These are phyloP conservation scores for Apocynum venetum DNA, from an alignment of 257 asterid species.

Conservation along the genomic window DNA sequence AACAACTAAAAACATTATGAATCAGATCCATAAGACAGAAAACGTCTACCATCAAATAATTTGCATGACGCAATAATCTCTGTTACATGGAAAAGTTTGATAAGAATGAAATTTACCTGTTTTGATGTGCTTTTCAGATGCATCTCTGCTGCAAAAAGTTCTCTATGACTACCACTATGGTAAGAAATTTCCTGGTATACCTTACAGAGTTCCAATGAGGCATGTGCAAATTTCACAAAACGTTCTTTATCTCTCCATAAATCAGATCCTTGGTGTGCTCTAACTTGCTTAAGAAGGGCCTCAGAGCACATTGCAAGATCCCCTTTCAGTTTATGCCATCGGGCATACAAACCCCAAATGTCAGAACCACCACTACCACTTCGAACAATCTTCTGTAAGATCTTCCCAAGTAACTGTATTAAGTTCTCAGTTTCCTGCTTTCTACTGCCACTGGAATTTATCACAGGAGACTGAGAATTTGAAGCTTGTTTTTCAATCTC, in stretches of 20 bases:
- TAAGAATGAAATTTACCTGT: conserved; percentile 31
- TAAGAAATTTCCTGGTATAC: conserved; percentile 59
- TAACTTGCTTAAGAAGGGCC: conserved; percentile 87
- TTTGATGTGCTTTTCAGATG: conserved; percentile 71
- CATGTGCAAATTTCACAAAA: conserved; percentile 68
- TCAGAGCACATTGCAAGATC: conserved; percentile 88
- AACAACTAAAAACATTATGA: neutral
- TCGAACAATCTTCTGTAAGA: conserved; percentile 56
- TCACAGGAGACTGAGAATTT: conserved; percentile 18
- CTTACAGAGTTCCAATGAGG: conserved; percentile 77
- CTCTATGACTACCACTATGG: conserved; percentile 42
- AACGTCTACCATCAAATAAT: neutral
- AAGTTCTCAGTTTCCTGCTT: conserved; percentile 53
- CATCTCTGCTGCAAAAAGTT: conserved; percentile 83
- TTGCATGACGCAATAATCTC: neutral
- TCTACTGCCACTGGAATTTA: conserved; percentile 17
- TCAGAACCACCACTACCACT: conserved; percentile 61
- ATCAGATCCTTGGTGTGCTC: conserved; percentile 87
- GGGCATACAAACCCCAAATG: conserved; percentile 74
- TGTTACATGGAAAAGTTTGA: neutral
- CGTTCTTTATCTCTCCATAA: conserved; percentile 70
- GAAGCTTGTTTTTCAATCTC: conserved; percentile 52
- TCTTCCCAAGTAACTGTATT: conserved; percentile 58
- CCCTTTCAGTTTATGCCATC: conserved; percentile 88
- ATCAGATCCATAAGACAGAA: neutral